Evolutionary conservation across 2,329 filamentous ascomycete genomes (phyloP), one percentile per base, ranked within the genome.

Genomic region (Cladosporium sp.): DNA sequence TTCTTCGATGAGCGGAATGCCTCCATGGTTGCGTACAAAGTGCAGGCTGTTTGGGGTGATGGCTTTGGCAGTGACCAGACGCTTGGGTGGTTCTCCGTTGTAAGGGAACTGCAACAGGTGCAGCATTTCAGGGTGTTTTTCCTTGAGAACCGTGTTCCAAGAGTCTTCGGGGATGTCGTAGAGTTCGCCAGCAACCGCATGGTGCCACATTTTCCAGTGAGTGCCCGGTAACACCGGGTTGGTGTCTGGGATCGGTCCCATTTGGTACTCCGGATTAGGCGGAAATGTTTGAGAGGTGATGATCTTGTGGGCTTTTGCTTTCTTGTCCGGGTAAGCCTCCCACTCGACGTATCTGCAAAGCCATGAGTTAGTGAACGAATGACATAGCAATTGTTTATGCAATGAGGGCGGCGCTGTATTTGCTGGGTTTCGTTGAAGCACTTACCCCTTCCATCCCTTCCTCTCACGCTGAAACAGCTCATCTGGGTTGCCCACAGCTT

Each of bases 1-100:
- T 4, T 73, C 67, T 6, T 82, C 71, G 44, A 84, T 82, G 4
- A 73, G 64, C 0, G 82, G 82, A 19, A 85, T 80, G 0, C 82
- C 80, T 4, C 82, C 80, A 50, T 85, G 82, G 50, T 85, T 85
- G 7, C 82, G 70, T 0, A 85, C 79, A 52, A 83, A 85, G 50
- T 82, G 78, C 2, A 72, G 61, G 2, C 66, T 51, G 39, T 82
- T 84, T 0, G 74, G 72, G 0, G 82, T 85, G 43, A 84, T 70
- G 0, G 64, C 59, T 32, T 74, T 70, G 7, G 72, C 69, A 0
- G 72, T 73, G 1, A 79, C 71, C 0, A 83, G 69, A 2, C 74
- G 40, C 30, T 52, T 78, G 0, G 80, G 80, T 0, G 81, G 76
- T 54, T 85, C 82, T 0, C 80, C 81, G 34, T 84, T 84, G 63